These are phyloP conservation scores for Clarireedia homoeocarpa DNA, from an alignment of 2,329 filamentous ascomycete species.

Conservation along the genomic window DNA sequence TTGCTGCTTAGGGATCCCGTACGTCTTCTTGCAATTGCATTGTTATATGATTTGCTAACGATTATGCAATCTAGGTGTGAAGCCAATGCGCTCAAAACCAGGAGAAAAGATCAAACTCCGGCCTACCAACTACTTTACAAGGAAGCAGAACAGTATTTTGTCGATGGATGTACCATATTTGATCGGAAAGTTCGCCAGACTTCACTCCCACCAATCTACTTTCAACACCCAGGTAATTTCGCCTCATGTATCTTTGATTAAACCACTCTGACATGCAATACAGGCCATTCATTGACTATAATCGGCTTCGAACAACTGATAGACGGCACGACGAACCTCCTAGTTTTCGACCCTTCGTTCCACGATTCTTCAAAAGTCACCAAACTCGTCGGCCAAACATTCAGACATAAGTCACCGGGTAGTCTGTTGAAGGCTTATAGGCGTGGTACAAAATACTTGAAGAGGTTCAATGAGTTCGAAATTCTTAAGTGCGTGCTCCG, in stretches of 20 bases:
- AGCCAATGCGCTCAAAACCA: slow-evolving; percentile 49
- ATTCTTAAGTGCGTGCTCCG: slow-evolving; percentile 47
- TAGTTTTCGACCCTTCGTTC: slow-evolving; percentile 87
- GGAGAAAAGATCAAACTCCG: slow-evolving; percentile 22
- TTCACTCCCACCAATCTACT: slow-evolving; percentile 73
- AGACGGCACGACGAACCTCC: slow-evolving; percentile 57
- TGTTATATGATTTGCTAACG: slow-evolving; percentile 3
- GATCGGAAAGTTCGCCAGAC: slow-evolving; percentile 62
- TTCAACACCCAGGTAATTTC: slow-evolving; percentile 66
- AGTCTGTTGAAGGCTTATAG: slow-evolving; percentile 65
- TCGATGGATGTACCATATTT: slow-evolving; percentile 41
- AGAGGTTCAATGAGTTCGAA: slow-evolving; percentile 71
- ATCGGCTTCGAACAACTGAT: slow-evolving; percentile 68
- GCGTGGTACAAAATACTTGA: slow-evolving; percentile 58
- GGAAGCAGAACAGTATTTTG: slow-evolving; percentile 69
- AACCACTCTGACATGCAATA: neutral
- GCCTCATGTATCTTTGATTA: neutral
- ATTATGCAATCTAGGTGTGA: slow-evolving; percentile 42
- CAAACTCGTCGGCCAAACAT: slow-evolving; percentile 44
- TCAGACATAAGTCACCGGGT: slow-evolving; percentile 40
- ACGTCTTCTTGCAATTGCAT: slow-evolving; percentile 25
- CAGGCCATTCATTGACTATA: slow-evolving; percentile 83
- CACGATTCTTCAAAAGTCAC: slow-evolving; percentile 57
- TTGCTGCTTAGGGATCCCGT: slow-evolving; percentile 58
- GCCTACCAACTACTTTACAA: slow-evolving; percentile 46